These are phyloP conservation scores for Hortaea sp. DNA, from an alignment of 2,329 filamentous ascomycete genomes.

Conservation along the genomic window DNA sequence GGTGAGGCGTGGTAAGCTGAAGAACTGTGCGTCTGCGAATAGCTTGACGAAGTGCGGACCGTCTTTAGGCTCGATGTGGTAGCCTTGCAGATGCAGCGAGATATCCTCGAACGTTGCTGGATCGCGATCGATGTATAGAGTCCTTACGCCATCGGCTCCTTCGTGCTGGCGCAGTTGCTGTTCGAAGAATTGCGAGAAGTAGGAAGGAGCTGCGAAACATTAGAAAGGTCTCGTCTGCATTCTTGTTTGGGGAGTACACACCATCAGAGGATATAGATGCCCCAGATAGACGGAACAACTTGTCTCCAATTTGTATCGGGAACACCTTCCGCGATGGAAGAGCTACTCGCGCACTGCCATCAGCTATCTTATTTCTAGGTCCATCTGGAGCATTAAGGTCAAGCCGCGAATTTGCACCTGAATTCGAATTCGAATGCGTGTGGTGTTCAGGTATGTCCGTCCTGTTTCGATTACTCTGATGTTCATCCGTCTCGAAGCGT, in stretches of 20 bases:
- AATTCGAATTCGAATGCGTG: too few relatives aligned
- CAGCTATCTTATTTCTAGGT: too few relatives aligned
- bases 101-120: conserved; percentile 84
- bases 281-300: conserved; percentile 59
- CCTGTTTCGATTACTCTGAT: too few relatives aligned
- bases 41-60: conserved; percentile 82
- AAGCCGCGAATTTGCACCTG: too few relatives aligned
- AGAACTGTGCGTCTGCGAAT: conserved; percentile 93
- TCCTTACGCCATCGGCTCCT: conserved; percentile 53
- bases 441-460: too few relatives aligned
- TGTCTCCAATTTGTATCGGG: conserved; percentile 59
- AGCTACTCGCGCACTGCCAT: conserved; percentile 24
- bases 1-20: conserved; percentile 76
- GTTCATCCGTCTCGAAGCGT: too few relatives aligned
- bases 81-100: conserved; percentile 80
- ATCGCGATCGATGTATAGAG: conserved; percentile 91
- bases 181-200: conserved; percentile 89
- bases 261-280: conserved; percentile 64
- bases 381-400: too few relatives aligned
- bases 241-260: conserved; percentile 42
- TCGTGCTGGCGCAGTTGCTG: conserved; percentile 63
- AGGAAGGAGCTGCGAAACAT: conserved; percentile 66
- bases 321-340: conserved; percentile 63
- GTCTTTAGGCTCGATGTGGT: conserved; percentile 73
- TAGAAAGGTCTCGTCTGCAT: too few relatives aligned